phyloP scores from a whole-genome alignment of 345 rosid genomes.

The Heritiera littoralis region DNA sequence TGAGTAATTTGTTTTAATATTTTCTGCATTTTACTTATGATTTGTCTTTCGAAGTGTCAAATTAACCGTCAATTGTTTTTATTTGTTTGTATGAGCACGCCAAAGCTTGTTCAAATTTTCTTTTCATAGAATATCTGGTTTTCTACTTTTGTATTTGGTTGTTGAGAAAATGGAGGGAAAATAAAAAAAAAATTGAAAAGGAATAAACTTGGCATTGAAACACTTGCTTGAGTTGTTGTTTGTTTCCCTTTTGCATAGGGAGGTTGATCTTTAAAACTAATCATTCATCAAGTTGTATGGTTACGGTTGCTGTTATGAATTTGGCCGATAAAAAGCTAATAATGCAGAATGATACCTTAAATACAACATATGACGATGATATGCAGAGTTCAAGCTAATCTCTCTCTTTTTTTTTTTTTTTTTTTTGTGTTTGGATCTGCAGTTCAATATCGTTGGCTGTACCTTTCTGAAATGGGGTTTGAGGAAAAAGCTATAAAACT shows the following conservation, averaged over 20 bases:
- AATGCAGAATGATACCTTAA: background rate
- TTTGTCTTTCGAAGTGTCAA: background rate
- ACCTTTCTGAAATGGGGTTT: conserved; percentile 13
- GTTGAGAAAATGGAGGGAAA: background rate
- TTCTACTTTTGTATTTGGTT: background rate
- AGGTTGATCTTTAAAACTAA: background rate
- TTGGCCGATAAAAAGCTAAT: background rate
- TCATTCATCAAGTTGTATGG: background rate
- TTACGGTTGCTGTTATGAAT: background rate
- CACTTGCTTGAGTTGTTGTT: background rate
- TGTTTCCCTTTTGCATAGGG: background rate
- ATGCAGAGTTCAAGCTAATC: background rate
- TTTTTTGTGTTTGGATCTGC: background rate
- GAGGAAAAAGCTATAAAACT: background rate
- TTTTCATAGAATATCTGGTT: background rate
- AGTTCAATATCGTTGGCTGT: background rate
- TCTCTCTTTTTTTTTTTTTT: too few relatives aligned
- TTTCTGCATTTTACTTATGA: background rate
- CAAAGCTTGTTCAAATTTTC: background rate
- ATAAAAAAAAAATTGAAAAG: background rate
- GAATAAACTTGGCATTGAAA: background rate
- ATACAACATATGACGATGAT: background rate
- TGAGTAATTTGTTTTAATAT: background rate
- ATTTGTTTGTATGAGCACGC: background rate
- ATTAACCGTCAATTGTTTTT: background rate